Conservation (phyloP, 2,329 filamentous ascomycete genomes). For the Diaporthe sp. region DNA sequence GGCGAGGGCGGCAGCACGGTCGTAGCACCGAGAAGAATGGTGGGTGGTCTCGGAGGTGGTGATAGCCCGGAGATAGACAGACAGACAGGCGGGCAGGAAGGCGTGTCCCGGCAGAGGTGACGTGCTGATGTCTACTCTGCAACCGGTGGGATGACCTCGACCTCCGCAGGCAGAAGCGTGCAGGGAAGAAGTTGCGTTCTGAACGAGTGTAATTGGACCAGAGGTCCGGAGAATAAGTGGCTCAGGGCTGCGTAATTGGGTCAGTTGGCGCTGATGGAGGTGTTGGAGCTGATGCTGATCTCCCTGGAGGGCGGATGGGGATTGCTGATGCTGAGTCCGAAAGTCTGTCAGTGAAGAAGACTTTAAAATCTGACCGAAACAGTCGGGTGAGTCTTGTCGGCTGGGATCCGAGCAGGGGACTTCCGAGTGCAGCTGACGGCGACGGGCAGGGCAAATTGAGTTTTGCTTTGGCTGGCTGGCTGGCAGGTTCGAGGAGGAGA, state of each 20-base stretch:
- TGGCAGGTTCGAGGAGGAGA: conserved; percentile 7
- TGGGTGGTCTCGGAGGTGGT: neutral
- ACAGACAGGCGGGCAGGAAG: conserved; percentile 24
- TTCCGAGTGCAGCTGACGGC: neutral
- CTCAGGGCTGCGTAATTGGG: conserved; percentile 5
- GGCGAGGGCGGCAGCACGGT: neutral
- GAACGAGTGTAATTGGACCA: conserved; percentile 69
- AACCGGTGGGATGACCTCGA: neutral
- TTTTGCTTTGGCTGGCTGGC: neutral
- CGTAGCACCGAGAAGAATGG: neutral
- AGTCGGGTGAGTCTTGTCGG: neutral
- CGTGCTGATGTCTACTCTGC: neutral
- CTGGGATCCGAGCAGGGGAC: neutral
- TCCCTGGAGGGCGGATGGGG: neutral
- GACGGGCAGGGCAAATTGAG: too few relatives aligned
- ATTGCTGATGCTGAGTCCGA: neutral
- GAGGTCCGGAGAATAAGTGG: conserved; percentile 54
- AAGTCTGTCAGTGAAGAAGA: conserved; percentile 28
- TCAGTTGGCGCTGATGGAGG: neutral
- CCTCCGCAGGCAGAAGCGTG: conserved; percentile 10
- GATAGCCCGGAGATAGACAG: conserved; percentile 35
- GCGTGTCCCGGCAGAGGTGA: conserved; percentile 7
- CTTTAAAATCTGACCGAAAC: conserved; percentile 29
- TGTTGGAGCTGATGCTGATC: neutral
- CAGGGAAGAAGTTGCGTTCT: neutral